Percentiles rank a stretch among this genome's conserved stretches.
Evolutionary conservation across 2,329 filamentous ascomycete genomes (phyloP).

Genomic region (Penicillium sp.): DNA sequence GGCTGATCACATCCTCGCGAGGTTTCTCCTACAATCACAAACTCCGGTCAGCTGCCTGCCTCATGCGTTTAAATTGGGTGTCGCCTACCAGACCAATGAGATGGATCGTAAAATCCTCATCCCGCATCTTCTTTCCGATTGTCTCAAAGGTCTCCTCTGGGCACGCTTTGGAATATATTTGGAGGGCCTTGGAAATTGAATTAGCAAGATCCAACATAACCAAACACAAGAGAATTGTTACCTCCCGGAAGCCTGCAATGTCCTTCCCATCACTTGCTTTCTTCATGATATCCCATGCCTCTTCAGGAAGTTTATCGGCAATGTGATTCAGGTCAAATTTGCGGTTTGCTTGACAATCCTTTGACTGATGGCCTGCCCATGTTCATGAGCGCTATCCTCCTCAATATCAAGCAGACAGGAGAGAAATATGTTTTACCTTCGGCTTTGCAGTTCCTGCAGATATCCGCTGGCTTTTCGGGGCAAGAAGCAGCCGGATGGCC

Average conservation of each 20-base stretch:
- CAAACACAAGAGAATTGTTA: constrained; percentile 22
- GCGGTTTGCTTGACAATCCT: constrained; percentile 51
- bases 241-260: constrained; percentile 55
- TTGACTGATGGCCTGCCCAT: constrained; percentile 48
- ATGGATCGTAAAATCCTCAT: constrained; percentile 52
- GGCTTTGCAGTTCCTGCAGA: constrained; percentile 53
- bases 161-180: constrained; percentile 56
- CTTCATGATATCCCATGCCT: constrained; percentile 57
- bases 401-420: background rate
- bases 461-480: constrained; percentile 46
- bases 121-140: constrained; percentile 57
- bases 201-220: constrained; percentile 5
- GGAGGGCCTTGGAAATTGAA: constrained; percentile 42
- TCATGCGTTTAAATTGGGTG: background rate
- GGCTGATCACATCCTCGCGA: constrained; percentile 49
- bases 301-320: constrained; percentile 51
- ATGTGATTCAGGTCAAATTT: constrained; percentile 49
- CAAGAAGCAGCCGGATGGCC: constrained; percentile 52
- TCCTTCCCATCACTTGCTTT: constrained; percentile 55
- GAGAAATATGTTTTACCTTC: constrained; percentile 41
- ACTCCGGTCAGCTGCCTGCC: background rate
- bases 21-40: constrained; percentile 43
- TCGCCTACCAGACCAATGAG: constrained; percentile 55
- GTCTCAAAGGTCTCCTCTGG: constrained; percentile 51
- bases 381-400: constrained; percentile 2